Base-by-base conservation (phyloP, 139 green algal genomes). In the Raphidocelis subcapitata region DNA sequence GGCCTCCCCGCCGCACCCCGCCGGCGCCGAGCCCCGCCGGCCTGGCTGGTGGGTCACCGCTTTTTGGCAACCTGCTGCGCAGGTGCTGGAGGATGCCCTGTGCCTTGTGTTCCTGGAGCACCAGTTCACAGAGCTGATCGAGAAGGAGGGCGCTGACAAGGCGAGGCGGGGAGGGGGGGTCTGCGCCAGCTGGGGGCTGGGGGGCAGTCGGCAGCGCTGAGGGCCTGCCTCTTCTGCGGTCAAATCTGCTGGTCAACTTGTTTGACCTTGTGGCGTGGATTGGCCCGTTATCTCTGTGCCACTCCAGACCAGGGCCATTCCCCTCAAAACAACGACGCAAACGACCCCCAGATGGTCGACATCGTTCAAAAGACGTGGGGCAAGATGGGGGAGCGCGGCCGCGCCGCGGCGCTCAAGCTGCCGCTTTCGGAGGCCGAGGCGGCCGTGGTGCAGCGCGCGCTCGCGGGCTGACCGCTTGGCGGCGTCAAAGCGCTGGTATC, bases 101-200 rank as follows among this genome's bases (percentile, higher is more conserved):
- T 83, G 77, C 65, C 77, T 89, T 74, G 83, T 88, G 29, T 88
- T 88, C 63, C 46, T 88, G 76, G 41, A 88, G 76, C 72, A 80
- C 41, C 83, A 88, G 74, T 84, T 86, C 35, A 57, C 74, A 3
- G 83, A 85, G 26, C 79, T 88, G 41, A 31, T 72, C 20, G 24
- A 47, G 15, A 85, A 88, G 63, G 67, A 79, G 51, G 55, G 15
- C 20, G 36, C 36, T 3, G 69, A 79, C 56, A 67, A 47, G 10
- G 73, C 80, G 51, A 20, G 41, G 8, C 41, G 41, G 41, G 41
- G 41, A 8, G 12, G 41, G 41, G 41, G 41, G 12, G 41, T 8
- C 8, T 49, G 12, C 8, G 12, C 8, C 8, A 49, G 41, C 8
- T 20, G 12, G 41, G 41, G 41, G 12, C 8, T 8, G 41, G 41